Percentiles rank a stretch among this genome's conserved stretches.
Conservation (phyloP, 164 flowering plant genomes). For the Sextonia rubra region DNA sequence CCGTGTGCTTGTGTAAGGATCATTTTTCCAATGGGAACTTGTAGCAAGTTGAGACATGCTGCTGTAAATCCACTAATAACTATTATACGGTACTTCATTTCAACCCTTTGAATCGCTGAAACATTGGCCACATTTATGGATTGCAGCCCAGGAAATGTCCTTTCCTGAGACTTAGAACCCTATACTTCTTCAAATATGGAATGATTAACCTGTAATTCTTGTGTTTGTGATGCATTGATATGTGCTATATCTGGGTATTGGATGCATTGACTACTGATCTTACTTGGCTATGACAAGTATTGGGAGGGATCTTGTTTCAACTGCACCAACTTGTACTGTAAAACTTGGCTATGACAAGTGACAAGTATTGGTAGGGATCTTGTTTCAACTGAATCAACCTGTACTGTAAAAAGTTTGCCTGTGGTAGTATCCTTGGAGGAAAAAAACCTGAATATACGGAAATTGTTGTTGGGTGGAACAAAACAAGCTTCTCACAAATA, state of each 20-base stretch:
- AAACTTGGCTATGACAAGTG: neutral
- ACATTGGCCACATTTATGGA: too few relatives aligned
- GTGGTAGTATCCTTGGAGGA: neutral
- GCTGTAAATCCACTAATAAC: too few relatives aligned
- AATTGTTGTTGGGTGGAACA: neutral
- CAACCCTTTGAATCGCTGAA: too few relatives aligned
- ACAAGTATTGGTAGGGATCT: neutral
- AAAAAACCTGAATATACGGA: neutral
- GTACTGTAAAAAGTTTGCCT: too few relatives aligned
- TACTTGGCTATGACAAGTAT: neutral
- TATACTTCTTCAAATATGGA: too few relatives aligned
- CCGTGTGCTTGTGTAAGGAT: too few relatives aligned
- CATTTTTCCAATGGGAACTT: too few relatives aligned
- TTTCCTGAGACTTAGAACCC: too few relatives aligned
- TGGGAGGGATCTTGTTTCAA: neutral
- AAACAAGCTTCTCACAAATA: neutral
- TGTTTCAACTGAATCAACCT: neutral
- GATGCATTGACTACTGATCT: neutral
- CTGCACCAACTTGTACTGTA: neutral
- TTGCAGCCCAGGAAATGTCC: too few relatives aligned
- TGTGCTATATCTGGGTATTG: neutral
- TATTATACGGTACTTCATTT: too few relatives aligned
- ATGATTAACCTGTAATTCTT: neutral
- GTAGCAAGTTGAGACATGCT: too few relatives aligned
- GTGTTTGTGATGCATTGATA: neutral